Conservation (phyloP, 768 basidiomycete genomes). For the Strobilomyces dryophilus region DNA sequence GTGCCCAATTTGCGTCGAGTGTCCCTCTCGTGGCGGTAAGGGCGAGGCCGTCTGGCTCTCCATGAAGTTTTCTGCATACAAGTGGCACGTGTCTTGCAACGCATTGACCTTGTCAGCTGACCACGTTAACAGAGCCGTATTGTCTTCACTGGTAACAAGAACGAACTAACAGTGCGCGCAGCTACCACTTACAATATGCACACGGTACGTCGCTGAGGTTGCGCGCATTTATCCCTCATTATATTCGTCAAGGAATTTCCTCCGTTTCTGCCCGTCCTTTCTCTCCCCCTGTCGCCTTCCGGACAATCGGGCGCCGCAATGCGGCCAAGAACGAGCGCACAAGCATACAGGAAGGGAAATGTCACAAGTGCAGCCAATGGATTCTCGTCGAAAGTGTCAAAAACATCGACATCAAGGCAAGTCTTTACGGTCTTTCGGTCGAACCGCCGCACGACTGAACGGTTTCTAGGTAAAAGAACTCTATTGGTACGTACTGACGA, state of each 20-base stretch:
- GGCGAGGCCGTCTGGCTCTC: constrained; percentile 65
- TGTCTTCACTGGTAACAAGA: background rate
- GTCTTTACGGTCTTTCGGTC: background rate
- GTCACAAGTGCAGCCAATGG: constrained; percentile 77
- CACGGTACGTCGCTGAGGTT: constrained; percentile 48
- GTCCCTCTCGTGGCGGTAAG: constrained; percentile 55
- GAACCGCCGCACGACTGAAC: background rate
- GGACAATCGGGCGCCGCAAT: constrained; percentile 40
- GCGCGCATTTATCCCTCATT: background rate
- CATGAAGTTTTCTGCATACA: constrained; percentile 80
- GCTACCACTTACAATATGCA: constrained; percentile 80
- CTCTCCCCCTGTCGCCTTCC: constrained; percentile 70
- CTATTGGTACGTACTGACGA: constrained; percentile 56
- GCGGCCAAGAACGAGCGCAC: constrained; percentile 58
- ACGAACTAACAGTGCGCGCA: constrained; percentile 25
- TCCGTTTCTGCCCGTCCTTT: constrained; percentile 66
- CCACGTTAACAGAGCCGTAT: constrained; percentile 16
- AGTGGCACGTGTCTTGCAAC: constrained; percentile 51
- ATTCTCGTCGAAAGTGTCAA: constrained; percentile 69
- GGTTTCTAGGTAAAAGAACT: constrained; percentile 59
- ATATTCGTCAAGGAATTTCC: constrained; percentile 54
- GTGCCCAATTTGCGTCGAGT: constrained; percentile 74
- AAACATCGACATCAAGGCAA: constrained; percentile 67
- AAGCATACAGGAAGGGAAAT: constrained; percentile 63
- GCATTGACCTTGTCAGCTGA: constrained; percentile 1